phyloP scores from a whole-genome alignment of 2,329 filamentous ascomycete genomes.

The Penicillium olsonii region DNA sequence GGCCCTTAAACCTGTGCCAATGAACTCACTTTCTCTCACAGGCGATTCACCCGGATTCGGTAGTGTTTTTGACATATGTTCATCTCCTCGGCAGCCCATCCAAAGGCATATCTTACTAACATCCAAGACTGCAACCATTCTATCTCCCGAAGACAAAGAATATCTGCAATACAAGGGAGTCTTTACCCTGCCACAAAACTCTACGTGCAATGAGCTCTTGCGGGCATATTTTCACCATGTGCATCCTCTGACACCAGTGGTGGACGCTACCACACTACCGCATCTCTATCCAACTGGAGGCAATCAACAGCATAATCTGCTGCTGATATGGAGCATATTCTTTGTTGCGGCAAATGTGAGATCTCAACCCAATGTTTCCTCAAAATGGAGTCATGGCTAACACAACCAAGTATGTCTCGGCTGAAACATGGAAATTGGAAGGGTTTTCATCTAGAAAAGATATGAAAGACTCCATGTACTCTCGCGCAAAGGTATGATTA shows the following conservation, averaged over 20 bases:
- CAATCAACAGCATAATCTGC: constrained; percentile 33
- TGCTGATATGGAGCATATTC: constrained; percentile 45
- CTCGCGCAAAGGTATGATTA: constrained; percentile 38
- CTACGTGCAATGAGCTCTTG: constrained; percentile 34
- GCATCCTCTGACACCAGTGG: constrained; percentile 41
- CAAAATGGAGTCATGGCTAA: not conserved
- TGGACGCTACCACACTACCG: constrained; percentile 35
- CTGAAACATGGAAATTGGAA: constrained; percentile 26
- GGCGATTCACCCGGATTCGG: constrained; percentile 26
- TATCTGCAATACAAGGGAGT: constrained; percentile 37
- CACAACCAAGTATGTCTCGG: constrained; percentile 26
- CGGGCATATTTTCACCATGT: constrained; percentile 41
- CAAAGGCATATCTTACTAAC: constrained; percentile 24
- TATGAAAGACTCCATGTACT: constrained; percentile 41
- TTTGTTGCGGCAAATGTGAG: constrained; percentile 38
- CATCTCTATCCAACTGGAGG: constrained; percentile 28
- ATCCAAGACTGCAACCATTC: constrained; percentile 10
- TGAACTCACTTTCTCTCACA: not conserved
- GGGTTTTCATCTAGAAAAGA: constrained; percentile 36
- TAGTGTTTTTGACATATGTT: constrained; percentile 22
- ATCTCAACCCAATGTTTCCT: not conserved
- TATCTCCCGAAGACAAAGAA: constrained; percentile 21
- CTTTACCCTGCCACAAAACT: constrained; percentile 33
- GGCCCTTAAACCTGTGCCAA: not conserved
- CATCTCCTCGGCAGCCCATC: constrained; percentile 16